Conservation (phyloP, 331 rosid genomes). For the Spiraea crenata region DNA sequence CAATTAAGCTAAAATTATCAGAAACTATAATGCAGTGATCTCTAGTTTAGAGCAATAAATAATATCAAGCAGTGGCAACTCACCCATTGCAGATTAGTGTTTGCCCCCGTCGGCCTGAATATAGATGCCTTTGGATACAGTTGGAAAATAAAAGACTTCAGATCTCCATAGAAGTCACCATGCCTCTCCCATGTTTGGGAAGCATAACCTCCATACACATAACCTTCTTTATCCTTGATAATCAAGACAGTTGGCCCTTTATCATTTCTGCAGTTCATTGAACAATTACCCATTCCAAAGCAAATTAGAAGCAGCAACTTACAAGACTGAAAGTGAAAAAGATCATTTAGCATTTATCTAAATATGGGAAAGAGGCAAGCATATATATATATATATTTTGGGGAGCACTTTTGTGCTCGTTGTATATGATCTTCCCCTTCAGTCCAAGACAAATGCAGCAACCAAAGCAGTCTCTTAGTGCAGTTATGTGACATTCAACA, state of each 20-base stretch:
- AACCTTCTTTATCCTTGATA: conserved; percentile 76
- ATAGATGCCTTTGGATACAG: conserved; percentile 73
- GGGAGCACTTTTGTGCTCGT: background rate
- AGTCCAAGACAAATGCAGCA: background rate
- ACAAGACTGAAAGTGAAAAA: conserved; percentile 23
- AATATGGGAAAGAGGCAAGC: background rate
- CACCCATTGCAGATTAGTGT: conserved; percentile 89
- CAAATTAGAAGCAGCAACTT: conserved; percentile 18
- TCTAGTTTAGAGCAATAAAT: conserved; percentile 9
- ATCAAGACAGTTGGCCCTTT: conserved; percentile 77
- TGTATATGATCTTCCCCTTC: background rate
- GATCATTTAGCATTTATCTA: conserved; percentile 8
- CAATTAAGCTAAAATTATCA: background rate
- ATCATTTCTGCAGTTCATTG: conserved; percentile 60
- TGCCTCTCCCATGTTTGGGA: conserved; percentile 95
- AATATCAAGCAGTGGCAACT: conserved; percentile 7
- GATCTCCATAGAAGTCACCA: conserved; percentile 84
- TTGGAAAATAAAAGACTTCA: conserved; percentile 78
- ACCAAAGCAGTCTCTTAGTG: background rate
- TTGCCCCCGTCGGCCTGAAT: conserved; percentile 81
- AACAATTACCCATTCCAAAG: conserved; percentile 34
- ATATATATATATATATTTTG: too few species aligned
- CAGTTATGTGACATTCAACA: background rate
- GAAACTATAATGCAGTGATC: background rate
- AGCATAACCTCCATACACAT: conserved; percentile 86